Evolutionary conservation across 2,329 filamentous ascomycete genomes (phyloP).

Genomic region (Aspergillus japonicus): DNA sequence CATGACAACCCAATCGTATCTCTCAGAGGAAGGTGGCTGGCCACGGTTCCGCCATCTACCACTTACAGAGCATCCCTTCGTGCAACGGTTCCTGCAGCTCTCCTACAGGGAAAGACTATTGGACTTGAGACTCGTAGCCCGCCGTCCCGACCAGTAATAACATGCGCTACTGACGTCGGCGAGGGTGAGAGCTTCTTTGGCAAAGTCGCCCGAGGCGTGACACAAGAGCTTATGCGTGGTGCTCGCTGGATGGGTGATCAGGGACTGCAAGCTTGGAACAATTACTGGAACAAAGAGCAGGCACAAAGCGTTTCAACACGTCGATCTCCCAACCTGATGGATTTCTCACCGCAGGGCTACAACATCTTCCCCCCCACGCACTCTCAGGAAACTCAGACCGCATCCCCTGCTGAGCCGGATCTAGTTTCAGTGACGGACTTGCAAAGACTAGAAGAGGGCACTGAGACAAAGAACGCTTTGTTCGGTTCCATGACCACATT

Average conservation of each 20-base stretch:
- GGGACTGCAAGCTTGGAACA: conserved; percentile 51
- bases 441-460: conserved; percentile 42
- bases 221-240: conserved; percentile 50
- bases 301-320: conserved; percentile 27
- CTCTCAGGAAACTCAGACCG: conserved; percentile 40
- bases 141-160: conserved; percentile 42
- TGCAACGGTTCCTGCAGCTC: conserved; percentile 38
- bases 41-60: conserved; percentile 44
- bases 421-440: conserved; percentile 49
- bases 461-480: conserved; percentile 34
- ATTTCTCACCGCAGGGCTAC: conserved; percentile 32
- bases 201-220: conserved; percentile 49
- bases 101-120: conserved; percentile 37
- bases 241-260: conserved; percentile 52
- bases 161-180: conserved; percentile 47
- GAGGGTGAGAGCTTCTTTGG: conserved; percentile 50
- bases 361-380: conserved; percentile 48
- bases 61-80: conserved; percentile 41
- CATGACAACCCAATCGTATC: conserved; percentile 43
- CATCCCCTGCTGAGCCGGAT: conserved; percentile 41
- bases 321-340: conserved; percentile 30
- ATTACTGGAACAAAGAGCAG: conserved; percentile 50
- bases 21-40: conserved; percentile 49
- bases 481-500: conserved; percentile 46
- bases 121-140: conserved; percentile 45